Conservation (phyloP, 2,329 filamentous ascomycete genomes). For the Fusarium drepaniforme region DNA sequence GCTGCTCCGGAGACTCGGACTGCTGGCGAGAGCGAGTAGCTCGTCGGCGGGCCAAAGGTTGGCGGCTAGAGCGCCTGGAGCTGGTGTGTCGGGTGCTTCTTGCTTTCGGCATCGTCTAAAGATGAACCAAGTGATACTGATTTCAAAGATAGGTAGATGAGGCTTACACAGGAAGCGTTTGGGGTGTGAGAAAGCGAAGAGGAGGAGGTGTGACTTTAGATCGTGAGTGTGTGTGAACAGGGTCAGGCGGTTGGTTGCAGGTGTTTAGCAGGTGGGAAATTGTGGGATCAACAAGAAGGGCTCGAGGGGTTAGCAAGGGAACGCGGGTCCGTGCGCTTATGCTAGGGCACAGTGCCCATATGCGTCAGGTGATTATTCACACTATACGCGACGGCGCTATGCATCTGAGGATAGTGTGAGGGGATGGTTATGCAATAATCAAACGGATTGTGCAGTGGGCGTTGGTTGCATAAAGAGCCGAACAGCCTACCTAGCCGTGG, state of each 20-base stretch:
- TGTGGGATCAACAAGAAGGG: conserved; percentile 8
- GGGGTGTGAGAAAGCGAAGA: neutral
- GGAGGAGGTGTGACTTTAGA: conserved; percentile 12
- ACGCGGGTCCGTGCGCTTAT: neutral
- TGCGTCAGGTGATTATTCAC: neutral
- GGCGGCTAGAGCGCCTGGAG: neutral
- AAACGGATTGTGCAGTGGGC: neutral
- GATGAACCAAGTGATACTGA: neutral
- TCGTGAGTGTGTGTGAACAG: neutral
- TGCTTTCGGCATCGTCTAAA: conserved; percentile 18
- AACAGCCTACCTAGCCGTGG: neutral
- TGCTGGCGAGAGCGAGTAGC: conserved; percentile 21
- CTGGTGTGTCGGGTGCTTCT: neutral
- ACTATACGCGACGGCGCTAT: neutral
- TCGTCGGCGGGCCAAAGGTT: conserved; percentile 40
- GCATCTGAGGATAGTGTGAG: neutral
- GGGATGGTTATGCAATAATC: neutral
- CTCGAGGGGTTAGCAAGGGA: neutral
- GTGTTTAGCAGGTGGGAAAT: conserved; percentile 12
- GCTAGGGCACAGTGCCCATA: neutral
- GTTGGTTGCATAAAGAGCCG: neutral
- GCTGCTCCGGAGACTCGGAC: neutral
- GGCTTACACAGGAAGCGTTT: conserved; percentile 14
- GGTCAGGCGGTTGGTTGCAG: conserved; percentile 10
- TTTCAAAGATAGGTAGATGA: neutral